Evolutionary conservation across 2,329 filamentous ascomycete species (phyloP).

Genomic region (Arthrobotrys iridis): DNA sequence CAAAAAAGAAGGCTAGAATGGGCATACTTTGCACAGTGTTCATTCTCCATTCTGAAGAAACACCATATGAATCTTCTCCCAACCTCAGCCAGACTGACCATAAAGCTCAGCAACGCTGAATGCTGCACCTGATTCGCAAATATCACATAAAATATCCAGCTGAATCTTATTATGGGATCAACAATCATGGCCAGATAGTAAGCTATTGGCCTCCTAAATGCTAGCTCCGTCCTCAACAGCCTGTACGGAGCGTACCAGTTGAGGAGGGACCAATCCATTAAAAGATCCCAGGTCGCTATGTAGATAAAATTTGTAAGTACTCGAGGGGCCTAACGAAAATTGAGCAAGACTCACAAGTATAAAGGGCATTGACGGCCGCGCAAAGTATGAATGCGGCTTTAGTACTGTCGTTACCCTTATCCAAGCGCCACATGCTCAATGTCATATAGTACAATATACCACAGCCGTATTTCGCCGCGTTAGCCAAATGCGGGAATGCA

Average conservation of each 20-base stretch:
- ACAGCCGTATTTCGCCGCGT: conserved; percentile 88
- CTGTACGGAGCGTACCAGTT: conserved; percentile 76
- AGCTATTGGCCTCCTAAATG: conserved; percentile 79
- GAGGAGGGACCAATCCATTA: conserved; percentile 95
- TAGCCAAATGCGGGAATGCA: conserved; percentile 89
- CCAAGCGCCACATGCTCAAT: conserved; percentile 83
- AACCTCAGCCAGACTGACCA: conserved; percentile 80
- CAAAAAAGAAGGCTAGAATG: not conserved
- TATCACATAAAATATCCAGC: conserved; percentile 93
- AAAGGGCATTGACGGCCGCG: conserved; percentile 82
- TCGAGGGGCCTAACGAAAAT: not conserved
- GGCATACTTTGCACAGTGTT: conserved; percentile 81
- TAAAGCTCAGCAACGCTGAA: conserved; percentile 81
- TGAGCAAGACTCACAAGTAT: conserved; percentile 72
- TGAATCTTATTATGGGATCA: conserved; percentile 87
- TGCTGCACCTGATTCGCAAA: conserved; percentile 83
- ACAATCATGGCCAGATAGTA: conserved; percentile 88
- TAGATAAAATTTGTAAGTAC: conserved; percentile 10
- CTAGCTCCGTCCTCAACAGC: conserved; percentile 79
- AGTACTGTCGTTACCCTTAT: conserved; percentile 68
- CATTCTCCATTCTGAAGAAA: conserved; percentile 94
- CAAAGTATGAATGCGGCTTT: conserved; percentile 80
- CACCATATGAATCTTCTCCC: conserved; percentile 89
- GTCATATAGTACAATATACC: conserved; percentile 82
- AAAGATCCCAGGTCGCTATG: conserved; percentile 84